Conservation (phyloP, 108 stramenopile genomes). For the Bacterosira constricta region DNA sequence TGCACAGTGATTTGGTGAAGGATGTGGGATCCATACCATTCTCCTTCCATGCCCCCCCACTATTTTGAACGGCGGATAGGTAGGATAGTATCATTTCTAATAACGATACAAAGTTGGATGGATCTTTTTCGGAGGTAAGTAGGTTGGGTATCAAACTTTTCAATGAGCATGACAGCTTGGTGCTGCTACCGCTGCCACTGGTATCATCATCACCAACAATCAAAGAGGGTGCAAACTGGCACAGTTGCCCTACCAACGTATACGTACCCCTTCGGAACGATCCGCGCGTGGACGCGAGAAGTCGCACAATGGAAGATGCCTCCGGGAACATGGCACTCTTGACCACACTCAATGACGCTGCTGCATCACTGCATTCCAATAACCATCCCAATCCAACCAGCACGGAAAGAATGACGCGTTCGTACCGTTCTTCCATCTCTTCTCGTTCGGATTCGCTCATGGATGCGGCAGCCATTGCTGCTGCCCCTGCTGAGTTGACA, state of each 20-base stretch:
- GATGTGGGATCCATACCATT: conserved; percentile 18
- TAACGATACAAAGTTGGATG: conserved; percentile 57
- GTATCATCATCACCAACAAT: no score
- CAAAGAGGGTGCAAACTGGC: conserved; percentile 57
- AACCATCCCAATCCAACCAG: conserved; percentile 30
- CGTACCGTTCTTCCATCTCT: conserved; percentile 76
- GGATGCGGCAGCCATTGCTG: background rate
- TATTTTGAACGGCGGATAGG: conserved; percentile 29
- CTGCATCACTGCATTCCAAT: conserved; percentile 15
- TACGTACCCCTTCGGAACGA: conserved; percentile 70
- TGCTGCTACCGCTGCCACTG: no score
- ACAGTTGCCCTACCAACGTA: conserved; percentile 48
- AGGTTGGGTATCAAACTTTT: conserved; percentile 54
- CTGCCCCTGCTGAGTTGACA: background rate
- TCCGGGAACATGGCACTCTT: conserved; percentile 2
- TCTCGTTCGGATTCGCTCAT: conserved; percentile 57
- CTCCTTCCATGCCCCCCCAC: background rate
- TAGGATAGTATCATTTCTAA: conserved; percentile 68
- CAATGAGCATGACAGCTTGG: conserved; percentile 29
- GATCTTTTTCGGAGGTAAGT: conserved; percentile 70
- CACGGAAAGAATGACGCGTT: conserved; percentile 58
- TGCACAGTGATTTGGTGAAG: conserved; percentile 59
- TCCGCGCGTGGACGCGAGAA: conserved; percentile 46
- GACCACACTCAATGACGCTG: background rate
- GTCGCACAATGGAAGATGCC: conserved; percentile 43